Conservation (phyloP, 176 grass and related monocot genomes). For the Secale cereale region DNA sequence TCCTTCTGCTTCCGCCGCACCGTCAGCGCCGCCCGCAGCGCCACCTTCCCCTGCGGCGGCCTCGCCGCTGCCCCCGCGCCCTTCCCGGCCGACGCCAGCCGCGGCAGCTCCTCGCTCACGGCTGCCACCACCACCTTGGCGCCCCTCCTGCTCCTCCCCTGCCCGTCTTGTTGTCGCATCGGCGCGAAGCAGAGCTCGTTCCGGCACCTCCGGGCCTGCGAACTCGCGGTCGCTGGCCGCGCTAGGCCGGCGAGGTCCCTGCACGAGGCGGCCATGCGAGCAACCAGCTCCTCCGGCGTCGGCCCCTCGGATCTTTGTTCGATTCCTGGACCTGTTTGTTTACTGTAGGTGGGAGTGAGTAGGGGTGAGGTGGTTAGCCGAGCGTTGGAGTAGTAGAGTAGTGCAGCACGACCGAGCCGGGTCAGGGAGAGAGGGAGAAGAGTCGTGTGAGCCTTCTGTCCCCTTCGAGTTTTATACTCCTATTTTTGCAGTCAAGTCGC, state of each 20-base stretch:
- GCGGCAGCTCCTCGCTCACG: conserved; percentile 73
- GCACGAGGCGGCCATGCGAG: conserved; percentile 37
- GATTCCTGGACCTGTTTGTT: background rate
- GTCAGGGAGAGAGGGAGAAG: background rate
- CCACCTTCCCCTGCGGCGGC: conserved; percentile 32
- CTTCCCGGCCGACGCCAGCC: conserved; percentile 31
- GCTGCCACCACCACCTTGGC: conserved; percentile 47
- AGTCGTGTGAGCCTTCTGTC: background rate
- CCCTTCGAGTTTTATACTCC: conserved; percentile 20
- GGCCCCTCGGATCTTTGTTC: conserved; percentile 13
- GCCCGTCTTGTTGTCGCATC: background rate
- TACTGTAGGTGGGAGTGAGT: conserved; percentile 4
- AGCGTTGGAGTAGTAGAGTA: background rate
- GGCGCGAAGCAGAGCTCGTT: conserved; percentile 41
- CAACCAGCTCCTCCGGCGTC: background rate
- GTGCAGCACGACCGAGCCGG: background rate
- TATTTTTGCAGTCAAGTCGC: background rate
- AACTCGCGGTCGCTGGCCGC: background rate
- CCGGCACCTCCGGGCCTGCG: background rate
- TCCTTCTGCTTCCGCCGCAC: conserved; percentile 95
- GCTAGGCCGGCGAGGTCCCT: conserved; percentile 33
- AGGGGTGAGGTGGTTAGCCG: conserved; percentile 10
- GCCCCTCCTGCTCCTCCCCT: background rate
- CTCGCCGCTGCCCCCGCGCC: background rate
- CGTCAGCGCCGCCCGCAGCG: conserved; percentile 75